phyloP scores from a whole-genome alignment of 2,329 filamentous ascomycete species.

The Fusarium heterosporum region DNA sequence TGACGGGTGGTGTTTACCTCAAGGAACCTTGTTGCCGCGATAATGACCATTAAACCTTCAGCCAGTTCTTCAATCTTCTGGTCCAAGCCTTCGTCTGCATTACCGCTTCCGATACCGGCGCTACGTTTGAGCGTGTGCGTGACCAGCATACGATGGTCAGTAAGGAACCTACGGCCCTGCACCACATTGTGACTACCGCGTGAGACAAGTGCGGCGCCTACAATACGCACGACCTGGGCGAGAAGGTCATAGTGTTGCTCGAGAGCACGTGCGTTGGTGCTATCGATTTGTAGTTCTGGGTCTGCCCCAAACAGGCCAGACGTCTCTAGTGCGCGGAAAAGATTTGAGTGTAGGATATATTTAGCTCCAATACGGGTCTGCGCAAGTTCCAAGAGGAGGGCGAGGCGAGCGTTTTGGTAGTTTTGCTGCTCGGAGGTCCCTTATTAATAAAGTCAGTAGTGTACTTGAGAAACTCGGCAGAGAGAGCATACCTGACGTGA shows the following conservation, averaged over 20 bases:
- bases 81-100: slow-evolving; percentile 59
- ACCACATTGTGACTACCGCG: slow-evolving; percentile 85
- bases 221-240: slow-evolving; percentile 81
- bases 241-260: slow-evolving; percentile 87
- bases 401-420: slow-evolving; percentile 77
- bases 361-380: slow-evolving; percentile 87
- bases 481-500: slow-evolving; percentile 63
- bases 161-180: slow-evolving; percentile 83
- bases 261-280: slow-evolving; percentile 76
- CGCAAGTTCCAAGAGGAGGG: slow-evolving; percentile 84
- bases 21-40: slow-evolving; percentile 84
- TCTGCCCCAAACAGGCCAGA: slow-evolving; percentile 91
- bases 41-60: slow-evolving; percentile 85
- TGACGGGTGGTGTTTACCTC: slow-evolving; percentile 69
- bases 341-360: slow-evolving; percentile 86
- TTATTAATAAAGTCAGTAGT: slow-evolving; percentile 38
- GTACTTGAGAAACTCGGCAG: neutral
- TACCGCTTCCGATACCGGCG: slow-evolving; percentile 75
- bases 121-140: slow-evolving; percentile 91
- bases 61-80: slow-evolving; percentile 80
- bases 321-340: slow-evolving; percentile 83
- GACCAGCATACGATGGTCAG: slow-evolving; percentile 84
- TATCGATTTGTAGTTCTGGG: slow-evolving; percentile 88
- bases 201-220: slow-evolving; percentile 83
- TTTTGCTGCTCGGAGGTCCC: slow-evolving; percentile 60